phyloP scores from a whole-genome alignment of 306 rosid genomes.

The Rosa lucieae region DNA sequence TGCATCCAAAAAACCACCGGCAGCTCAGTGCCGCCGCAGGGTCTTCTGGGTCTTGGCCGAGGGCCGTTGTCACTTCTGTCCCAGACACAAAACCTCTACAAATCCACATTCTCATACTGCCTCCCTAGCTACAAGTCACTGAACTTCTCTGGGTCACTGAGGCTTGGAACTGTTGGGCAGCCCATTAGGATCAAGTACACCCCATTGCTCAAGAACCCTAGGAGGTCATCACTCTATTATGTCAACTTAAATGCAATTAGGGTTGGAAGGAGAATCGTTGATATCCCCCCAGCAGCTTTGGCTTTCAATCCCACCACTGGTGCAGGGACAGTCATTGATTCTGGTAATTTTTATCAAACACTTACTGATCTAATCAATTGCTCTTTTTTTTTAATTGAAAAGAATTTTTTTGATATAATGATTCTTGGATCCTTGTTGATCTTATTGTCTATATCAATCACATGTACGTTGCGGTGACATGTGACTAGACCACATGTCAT shows the following conservation, averaged over 20 bases:
- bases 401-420: not conserved
- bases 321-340: slow-evolving; percentile 82
- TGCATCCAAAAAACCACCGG: slow-evolving; percentile 72
- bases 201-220: slow-evolving; percentile 75
- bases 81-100: slow-evolving; percentile 70
- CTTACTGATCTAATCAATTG: not conserved
- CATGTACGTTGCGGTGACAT: not conserved
- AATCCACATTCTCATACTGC: slow-evolving; percentile 92
- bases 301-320: slow-evolving; percentile 84
- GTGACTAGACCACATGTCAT: slow-evolving; percentile 13
- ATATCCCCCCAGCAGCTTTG: slow-evolving; percentile 72
- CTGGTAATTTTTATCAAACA: slow-evolving; percentile 47
- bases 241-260: slow-evolving; percentile 63
- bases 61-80: slow-evolving; percentile 79
- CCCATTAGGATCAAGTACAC: slow-evolving; percentile 80
- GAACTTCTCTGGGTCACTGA: slow-evolving; percentile 74
- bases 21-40: slow-evolving; percentile 67
- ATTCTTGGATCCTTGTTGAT: slow-evolving; percentile 6
- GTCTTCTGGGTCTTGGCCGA: slow-evolving; percentile 87
- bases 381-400: not conserved
- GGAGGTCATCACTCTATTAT: slow-evolving; percentile 82
- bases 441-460: not conserved
- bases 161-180: slow-evolving; percentile 85
- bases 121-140: slow-evolving; percentile 77
- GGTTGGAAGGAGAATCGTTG: slow-evolving; percentile 74